Conservation (phyloP, 2,329 filamentous ascomycete species). For the Xylariaceae sp. region DNA sequence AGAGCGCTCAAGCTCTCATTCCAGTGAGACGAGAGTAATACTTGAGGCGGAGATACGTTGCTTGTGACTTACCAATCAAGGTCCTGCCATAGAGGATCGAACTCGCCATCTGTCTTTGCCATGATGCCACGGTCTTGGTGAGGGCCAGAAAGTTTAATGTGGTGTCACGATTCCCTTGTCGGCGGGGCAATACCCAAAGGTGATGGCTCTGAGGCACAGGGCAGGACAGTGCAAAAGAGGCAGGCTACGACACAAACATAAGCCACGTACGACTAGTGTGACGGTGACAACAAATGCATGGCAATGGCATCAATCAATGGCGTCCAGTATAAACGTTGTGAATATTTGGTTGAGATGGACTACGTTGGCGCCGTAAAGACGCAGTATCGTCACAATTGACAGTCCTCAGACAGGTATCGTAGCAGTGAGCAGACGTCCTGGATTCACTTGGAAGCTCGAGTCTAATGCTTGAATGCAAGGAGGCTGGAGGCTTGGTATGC, state of each 20-base stretch:
- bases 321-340: not conserved
- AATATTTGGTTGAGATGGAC: too few relatives aligned
- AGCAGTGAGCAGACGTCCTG: too few relatives aligned
- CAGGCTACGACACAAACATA: slow-evolving; percentile 13
- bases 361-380: too few relatives aligned
- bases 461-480: too few relatives aligned
- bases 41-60: not conserved
- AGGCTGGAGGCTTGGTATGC: too few relatives aligned
- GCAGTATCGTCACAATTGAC: too few relatives aligned
- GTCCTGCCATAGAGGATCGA: slow-evolving; percentile 68
- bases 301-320: slow-evolving; percentile 9
- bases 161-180: slow-evolving; percentile 13
- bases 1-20: too few relatives aligned
- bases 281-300: slow-evolving; percentile 13
- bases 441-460: too few relatives aligned
- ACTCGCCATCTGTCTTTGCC: slow-evolving; percentile 42
- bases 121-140: slow-evolving; percentile 25
- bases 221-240: slow-evolving; percentile 1
- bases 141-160: slow-evolving; percentile 22
- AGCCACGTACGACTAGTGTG: slow-evolving; percentile 18
- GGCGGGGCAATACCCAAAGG: slow-evolving; percentile 2
- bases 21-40: too few relatives aligned
- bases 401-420: too few relatives aligned
- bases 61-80: slow-evolving; percentile 62
- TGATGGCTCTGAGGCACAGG: slow-evolving; percentile 4